phyloP scores from a whole-genome alignment of 2,329 filamentous ascomycete genomes.

The Diaporthe amygdali region DNA sequence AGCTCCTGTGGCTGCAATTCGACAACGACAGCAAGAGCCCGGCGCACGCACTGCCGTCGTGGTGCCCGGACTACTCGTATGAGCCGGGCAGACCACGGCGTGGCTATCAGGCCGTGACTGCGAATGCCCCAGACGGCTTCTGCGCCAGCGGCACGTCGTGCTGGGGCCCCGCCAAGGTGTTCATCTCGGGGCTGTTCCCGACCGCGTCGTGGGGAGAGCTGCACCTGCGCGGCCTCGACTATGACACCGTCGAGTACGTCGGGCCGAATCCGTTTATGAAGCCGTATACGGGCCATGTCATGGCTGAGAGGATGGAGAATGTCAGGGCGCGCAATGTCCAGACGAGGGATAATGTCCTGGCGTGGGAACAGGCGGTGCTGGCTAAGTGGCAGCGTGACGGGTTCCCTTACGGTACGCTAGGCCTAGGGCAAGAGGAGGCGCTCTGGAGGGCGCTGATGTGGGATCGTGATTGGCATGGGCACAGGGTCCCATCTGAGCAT shows the following conservation, averaged over 20 bases:
- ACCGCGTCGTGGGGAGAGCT: not conserved
- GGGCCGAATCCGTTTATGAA: not conserved
- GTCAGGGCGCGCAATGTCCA: not conserved
- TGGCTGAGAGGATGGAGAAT: conserved; percentile 5
- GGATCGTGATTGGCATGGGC: not conserved
- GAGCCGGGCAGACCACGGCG: not conserved
- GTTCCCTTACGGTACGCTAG: not conserved
- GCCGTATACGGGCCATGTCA: not conserved
- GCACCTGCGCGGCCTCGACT: conserved; percentile 2
- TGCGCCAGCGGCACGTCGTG: not conserved
- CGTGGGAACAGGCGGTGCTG: not conserved
- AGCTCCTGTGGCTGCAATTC: conserved; percentile 4
- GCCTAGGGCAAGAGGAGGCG: not conserved
- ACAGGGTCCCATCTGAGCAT: not conserved
- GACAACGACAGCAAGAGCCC: conserved; percentile 5
- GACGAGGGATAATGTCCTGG: not conserved
- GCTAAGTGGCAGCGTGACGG: not conserved
- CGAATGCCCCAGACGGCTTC: not conserved
- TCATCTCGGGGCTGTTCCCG: not conserved
- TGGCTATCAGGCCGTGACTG: not conserved
- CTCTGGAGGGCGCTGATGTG: conserved; percentile 9
- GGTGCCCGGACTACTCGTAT: conserved; percentile 9
- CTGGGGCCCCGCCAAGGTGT: not conserved
- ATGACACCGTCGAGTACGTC: not conserved
- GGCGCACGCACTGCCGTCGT: not conserved